A percentile compares a stretch with the other conserved stretches of the same genome.
phyloP scores from a whole-genome alignment of 2,329 filamentous ascomycete species.

The Fusarium piperis region DNA sequence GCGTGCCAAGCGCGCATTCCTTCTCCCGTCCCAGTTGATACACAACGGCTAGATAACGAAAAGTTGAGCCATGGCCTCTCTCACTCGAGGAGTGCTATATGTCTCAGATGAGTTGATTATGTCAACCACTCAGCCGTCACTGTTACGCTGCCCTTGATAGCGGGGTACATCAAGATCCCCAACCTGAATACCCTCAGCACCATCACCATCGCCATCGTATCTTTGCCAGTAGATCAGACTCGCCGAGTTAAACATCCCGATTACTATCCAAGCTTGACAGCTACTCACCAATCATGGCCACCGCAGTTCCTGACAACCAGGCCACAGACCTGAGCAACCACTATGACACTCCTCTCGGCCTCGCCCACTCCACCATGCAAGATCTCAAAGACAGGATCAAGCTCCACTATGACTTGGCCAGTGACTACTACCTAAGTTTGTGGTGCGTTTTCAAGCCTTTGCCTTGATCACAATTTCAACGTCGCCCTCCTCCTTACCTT shows the following conservation, averaged over 20 bases:
- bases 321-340: slow-evolving; percentile 53
- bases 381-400: slow-evolving; percentile 67
- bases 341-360: slow-evolving; percentile 57
- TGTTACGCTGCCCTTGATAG: slow-evolving; percentile 1
- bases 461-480: not conserved
- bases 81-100: not conserved
- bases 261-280: not conserved
- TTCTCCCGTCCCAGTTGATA: not conserved
- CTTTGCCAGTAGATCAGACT: not conserved
- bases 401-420: slow-evolving; percentile 69
- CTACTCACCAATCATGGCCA: slow-evolving; percentile 16
- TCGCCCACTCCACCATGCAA: slow-evolving; percentile 58
- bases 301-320: slow-evolving; percentile 21
- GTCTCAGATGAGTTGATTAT: not conserved
- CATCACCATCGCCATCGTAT: not conserved
- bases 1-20: not conserved
- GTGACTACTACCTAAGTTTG: slow-evolving; percentile 69
- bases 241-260: not conserved
- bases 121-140: slow-evolving; percentile 21
- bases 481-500: not conserved
- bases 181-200: not conserved
- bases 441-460: slow-evolving; percentile 54
- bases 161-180: slow-evolving; percentile 20
- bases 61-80: not conserved
- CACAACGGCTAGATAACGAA: not conserved